Conservation (phyloP, 2,329 filamentous ascomycete species). For the Aspergillus flavus region DNA sequence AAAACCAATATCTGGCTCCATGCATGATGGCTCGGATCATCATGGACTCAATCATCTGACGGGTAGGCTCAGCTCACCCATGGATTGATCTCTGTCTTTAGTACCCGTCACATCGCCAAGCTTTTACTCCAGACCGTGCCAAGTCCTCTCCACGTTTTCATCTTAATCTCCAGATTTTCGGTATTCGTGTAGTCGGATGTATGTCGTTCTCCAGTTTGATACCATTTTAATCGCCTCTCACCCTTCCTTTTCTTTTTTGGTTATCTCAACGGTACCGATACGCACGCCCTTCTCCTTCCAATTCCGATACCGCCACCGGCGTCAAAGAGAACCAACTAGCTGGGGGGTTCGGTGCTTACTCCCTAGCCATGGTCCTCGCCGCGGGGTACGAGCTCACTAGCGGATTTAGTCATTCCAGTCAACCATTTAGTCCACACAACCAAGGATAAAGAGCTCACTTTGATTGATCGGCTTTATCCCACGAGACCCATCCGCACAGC, state of each 20-base stretch:
- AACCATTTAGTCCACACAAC: not conserved
- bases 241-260: not conserved
- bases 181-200: not conserved
- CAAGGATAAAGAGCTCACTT: not conserved
- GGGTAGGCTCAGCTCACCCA: not conserved
- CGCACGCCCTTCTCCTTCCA: not conserved
- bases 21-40: not conserved
- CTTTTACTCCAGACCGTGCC: slow-evolving; percentile 2
- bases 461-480: slow-evolving; percentile 1
- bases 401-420: not conserved
- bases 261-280: not conserved
- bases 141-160: slow-evolving; percentile 3
- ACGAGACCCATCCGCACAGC: not conserved
- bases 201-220: not conserved
- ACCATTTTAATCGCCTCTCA: not conserved
- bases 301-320: not conserved
- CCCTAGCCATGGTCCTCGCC: slow-evolving; percentile 1
- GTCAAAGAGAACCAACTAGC: not conserved
- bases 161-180: not conserved
- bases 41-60: not conserved
- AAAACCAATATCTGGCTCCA: not conserved
- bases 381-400: slow-evolving; percentile 2
- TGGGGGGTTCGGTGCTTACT: not conserved
- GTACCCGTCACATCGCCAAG: not conserved
- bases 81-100: not conserved